Evolutionary conservation across 257 asterid species (phyloP).

Genomic region (Nicotiana tabacum): DNA sequence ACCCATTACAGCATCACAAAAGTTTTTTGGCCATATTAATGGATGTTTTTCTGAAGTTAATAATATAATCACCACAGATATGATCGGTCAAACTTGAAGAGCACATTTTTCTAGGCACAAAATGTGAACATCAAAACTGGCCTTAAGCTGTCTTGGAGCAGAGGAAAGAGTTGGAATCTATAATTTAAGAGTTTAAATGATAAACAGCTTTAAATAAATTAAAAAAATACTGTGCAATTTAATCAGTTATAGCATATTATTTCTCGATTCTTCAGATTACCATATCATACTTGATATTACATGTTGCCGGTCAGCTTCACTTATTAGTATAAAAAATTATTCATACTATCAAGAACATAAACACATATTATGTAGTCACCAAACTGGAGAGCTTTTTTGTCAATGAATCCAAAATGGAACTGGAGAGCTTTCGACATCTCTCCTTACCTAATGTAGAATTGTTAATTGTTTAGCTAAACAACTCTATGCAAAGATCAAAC

Average conservation of each 20-base stretch:
- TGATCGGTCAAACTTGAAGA: not conserved
- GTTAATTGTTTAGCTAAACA: not conserved
- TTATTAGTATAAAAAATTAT: too few species aligned
- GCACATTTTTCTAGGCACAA: not conserved
- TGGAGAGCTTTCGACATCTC: not conserved
- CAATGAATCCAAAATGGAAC: not conserved
- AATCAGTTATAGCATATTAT: too few species aligned
- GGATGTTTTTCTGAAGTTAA: not conserved
- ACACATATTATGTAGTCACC: too few species aligned
- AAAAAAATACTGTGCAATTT: too few species aligned
- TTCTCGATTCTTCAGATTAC: not conserved
- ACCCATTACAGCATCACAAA: not conserved
- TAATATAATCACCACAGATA: not conserved
- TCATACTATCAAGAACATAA: too few species aligned
- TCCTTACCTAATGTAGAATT: not conserved
- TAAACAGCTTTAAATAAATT: too few species aligned
- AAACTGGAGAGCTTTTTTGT: too few species aligned
- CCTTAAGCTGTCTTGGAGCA: too few species aligned
- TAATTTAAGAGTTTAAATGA: too few species aligned
- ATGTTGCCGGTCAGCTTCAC: too few species aligned
- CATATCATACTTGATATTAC: not conserved
- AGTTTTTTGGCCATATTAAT: not conserved
- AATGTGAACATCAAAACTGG: not conserved
- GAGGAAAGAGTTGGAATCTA: too few species aligned
- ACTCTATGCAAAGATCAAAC: not conserved